Percentiles rank a stretch among this genome's conserved stretches.
Conservation (phyloP, 139 green algal genomes). For the Chlamydomonas sp. region DNA sequence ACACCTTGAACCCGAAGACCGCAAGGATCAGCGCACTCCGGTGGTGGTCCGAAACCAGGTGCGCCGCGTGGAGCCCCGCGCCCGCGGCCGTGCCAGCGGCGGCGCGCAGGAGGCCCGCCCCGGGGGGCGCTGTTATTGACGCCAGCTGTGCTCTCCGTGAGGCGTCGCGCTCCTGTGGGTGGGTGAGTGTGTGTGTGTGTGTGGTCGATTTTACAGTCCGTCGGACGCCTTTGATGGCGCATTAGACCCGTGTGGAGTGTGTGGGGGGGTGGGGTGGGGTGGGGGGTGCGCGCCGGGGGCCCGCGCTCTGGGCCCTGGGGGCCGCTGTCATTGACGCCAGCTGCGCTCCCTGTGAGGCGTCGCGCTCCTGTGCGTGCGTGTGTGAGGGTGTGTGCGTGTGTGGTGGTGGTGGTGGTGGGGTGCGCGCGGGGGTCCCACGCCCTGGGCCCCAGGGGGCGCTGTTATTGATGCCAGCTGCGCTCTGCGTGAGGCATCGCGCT, state of each 20-base stretch:
- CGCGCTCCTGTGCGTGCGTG: background rate
- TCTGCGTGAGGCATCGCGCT: background rate
- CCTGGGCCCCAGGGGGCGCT: background rate
- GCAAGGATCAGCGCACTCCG: conserved; percentile 65
- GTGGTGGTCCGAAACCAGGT: conserved; percentile 45
- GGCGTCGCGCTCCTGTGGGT: background rate
- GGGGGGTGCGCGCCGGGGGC: too few species aligned
- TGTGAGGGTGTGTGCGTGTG: background rate
- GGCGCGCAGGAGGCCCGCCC: background rate
- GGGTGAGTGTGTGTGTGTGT: background rate
- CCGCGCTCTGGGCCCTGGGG: too few species aligned
- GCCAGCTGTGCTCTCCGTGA: background rate
- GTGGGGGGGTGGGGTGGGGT: too few species aligned
- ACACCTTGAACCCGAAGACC: conserved; percentile 84
- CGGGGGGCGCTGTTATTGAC: background rate
- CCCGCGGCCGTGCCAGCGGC: background rate
- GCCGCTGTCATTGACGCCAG: background rate
- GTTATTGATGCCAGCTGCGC: background rate
- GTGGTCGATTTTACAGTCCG: too few species aligned
- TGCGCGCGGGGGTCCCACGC: too few species aligned
- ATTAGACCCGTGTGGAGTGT: background rate
- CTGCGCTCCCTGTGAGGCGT: background rate
- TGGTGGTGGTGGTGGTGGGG: too few species aligned
- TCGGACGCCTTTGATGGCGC: background rate
- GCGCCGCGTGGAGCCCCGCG: background rate